Base-by-base conservation (phyloP, 2,329 filamentous ascomycete genomes). In the Rugonectria rugulosa region DNA sequence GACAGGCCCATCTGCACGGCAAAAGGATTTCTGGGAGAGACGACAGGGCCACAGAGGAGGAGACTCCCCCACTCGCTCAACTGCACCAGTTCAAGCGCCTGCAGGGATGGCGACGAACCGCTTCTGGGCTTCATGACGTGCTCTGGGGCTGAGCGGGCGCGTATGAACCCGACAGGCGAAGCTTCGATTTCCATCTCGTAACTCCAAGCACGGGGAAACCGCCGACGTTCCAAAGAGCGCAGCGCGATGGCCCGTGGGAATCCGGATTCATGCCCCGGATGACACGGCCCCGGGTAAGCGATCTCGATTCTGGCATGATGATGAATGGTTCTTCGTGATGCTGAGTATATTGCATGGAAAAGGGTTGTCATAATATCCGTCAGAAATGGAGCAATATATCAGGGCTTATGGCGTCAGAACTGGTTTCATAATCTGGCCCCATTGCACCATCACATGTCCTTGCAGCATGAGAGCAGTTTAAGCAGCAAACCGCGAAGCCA, bases 341-440 rank as follows among this genome's bases (percentile, higher is more conserved):
- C n/a, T 24, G 27, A n/a, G 20, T 17, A 43, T 20, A 15, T 15
- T 20, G 44, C 11, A 38, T 31, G 36, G 48, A 11, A 27, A 49
- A 52, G 23, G 43, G 26, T n/a, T n/a, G 31, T 51, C 7, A 51
- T n/a, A 38, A 45, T 42, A 34, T 31, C 48, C 54, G 56, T 58
- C 59, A 54, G 31, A 34, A 42, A 66, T 58, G 15, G 59, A 59
- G 55, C 53, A 67, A 67, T 66, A 56, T 49, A 27, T 62, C 57
- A 60, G 44, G 62, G 61, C 57, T 32, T 24, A 61, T 67, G 56
- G 64, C 61, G 64, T 59, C 55, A 67, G 61, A 56, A 27, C 32
- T 41, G 49, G 38, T 44, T 46, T 56, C 26, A 42, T 36, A 38
- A 37, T 23, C 36, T 37, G 26, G 47, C 19, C 32, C 41, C 20